Conservation (phyloP, 2,329 filamentous ascomycete species). For the Penicillium oxalicum region DNA sequence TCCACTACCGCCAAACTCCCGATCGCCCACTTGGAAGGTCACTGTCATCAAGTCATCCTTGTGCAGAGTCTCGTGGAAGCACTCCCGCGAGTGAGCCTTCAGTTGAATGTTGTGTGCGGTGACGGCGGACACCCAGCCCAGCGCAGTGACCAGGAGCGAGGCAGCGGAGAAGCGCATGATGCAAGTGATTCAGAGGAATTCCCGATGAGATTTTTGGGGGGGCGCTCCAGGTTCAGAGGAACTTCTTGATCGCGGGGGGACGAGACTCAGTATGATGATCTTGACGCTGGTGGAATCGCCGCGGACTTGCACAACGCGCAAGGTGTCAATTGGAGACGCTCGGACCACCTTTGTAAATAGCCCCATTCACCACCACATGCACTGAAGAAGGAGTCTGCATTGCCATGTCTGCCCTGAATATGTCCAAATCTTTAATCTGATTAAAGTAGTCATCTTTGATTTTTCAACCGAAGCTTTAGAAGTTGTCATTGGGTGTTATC, state of each 20-base stretch:
- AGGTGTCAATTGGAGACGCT: conserved; percentile 34
- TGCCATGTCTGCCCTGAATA: too few relatives aligned
- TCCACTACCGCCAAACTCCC: conserved; percentile 89
- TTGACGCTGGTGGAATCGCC: conserved; percentile 1
- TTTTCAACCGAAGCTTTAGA: too few relatives aligned
- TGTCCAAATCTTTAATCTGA: too few relatives aligned
- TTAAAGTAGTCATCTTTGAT: too few relatives aligned
- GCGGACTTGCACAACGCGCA: conserved; percentile 23
- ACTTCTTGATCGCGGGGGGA: conserved; percentile 1
- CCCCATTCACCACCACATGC: too few relatives aligned
- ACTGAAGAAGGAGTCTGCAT: too few relatives aligned
- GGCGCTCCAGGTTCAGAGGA: conserved; percentile 1
- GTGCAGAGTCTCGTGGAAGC: conserved; percentile 92
- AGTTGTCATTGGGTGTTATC: too few relatives aligned
- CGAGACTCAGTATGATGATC: neutral
- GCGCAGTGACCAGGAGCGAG: conserved; percentile 45
- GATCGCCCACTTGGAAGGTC: conserved; percentile 94
- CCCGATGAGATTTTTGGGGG: neutral
- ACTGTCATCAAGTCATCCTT: conserved; percentile 97
- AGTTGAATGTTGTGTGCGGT: conserved; percentile 93
- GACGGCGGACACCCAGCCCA: conserved; percentile 55
- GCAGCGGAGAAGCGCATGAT: conserved; percentile 39
- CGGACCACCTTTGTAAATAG: conserved; percentile 27
- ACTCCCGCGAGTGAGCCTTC: conserved; percentile 87
- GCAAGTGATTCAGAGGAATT: conserved; percentile 1